These are phyloP conservation scores for Bryopsis sp. DNA, from an alignment of 139 green algal genomes.

Conservation along the genomic window DNA sequence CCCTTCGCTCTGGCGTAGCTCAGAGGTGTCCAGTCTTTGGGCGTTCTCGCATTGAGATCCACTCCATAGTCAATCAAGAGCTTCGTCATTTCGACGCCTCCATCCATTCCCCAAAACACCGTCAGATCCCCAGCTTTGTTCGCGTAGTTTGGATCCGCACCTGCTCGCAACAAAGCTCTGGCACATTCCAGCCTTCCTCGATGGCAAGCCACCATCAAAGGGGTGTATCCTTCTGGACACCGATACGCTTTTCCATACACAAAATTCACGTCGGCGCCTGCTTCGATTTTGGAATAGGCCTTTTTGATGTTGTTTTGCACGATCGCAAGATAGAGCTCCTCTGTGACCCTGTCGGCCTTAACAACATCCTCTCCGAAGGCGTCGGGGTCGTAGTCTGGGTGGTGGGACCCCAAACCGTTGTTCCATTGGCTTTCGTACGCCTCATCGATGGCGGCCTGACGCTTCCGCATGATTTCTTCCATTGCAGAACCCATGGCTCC, in stretches of 20 bases:
- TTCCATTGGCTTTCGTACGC: slow-evolving; percentile 78
- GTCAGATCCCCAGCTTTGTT: slow-evolving; percentile 62
- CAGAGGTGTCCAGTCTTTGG: slow-evolving; percentile 79
- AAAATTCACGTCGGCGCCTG: slow-evolving; percentile 90
- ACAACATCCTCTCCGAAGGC: slow-evolving; percentile 35
- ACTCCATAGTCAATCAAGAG: slow-evolving; percentile 67
- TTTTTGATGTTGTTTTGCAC: slow-evolving; percentile 66
- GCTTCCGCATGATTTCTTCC: slow-evolving; percentile 78
- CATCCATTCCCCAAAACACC: slow-evolving; percentile 93
- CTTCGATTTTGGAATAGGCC: slow-evolving; percentile 90
- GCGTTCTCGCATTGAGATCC: slow-evolving; percentile 54
- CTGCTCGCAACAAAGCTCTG: slow-evolving; percentile 75
- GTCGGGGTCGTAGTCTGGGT: slow-evolving; percentile 74
- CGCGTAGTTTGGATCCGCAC: slow-evolving; percentile 70
- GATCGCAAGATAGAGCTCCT: slow-evolving; percentile 87
- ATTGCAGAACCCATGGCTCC: slow-evolving; percentile 30
- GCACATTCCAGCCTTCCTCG: slow-evolving; percentile 65
- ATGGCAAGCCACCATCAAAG: slow-evolving; percentile 82
- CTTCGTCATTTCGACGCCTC: slow-evolving; percentile 79
- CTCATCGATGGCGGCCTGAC: slow-evolving; percentile 52
- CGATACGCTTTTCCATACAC: slow-evolving; percentile 76
- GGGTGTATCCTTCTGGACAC: slow-evolving; percentile 81
- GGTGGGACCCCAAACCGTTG: slow-evolving; percentile 64
- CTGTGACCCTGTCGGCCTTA: slow-evolving; percentile 61
- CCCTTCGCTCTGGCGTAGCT: slow-evolving; percentile 80